Conservation (phyloP, 805 yeast species). For the Zygosaccharomyces bailii region DNA sequence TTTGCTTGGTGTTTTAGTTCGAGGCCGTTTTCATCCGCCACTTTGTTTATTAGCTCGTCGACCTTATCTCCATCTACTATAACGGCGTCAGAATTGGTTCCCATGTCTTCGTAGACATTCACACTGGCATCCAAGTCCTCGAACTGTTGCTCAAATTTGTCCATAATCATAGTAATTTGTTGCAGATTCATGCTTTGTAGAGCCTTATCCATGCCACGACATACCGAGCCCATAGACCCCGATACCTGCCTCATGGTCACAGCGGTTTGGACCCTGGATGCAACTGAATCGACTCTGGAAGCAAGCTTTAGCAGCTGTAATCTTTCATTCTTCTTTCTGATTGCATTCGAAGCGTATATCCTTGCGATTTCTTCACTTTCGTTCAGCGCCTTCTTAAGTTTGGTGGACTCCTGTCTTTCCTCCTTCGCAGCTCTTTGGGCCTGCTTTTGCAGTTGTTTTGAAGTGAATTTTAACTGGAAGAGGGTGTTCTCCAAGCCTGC, state of each 20-base stretch:
- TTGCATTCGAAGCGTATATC: slow-evolving; percentile 93
- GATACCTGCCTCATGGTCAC: slow-evolving; percentile 96
- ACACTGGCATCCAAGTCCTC: slow-evolving; percentile 94
- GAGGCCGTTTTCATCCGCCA: slow-evolving; percentile 96
- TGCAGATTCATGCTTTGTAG: slow-evolving; percentile 94
- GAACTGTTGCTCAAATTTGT: slow-evolving; percentile 91
- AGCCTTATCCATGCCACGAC: slow-evolving; percentile 94
- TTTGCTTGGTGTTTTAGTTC: slow-evolving; percentile 82
- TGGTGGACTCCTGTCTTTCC: slow-evolving; percentile 79
- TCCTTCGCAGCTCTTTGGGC: slow-evolving; percentile 89
- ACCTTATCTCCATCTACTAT: slow-evolving; percentile 95
- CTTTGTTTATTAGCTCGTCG: slow-evolving; percentile 81
- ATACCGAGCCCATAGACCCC: slow-evolving; percentile 89
- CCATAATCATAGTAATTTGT: slow-evolving; percentile 91
- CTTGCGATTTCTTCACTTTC: slow-evolving; percentile 78
- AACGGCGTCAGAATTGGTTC: slow-evolving; percentile 81
- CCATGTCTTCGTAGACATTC: slow-evolving; percentile 86
- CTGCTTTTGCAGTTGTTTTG: slow-evolving; percentile 87
- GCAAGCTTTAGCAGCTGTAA: slow-evolving; percentile 77
- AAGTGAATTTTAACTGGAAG: slow-evolving; percentile 63
- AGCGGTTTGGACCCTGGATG: slow-evolving; percentile 94
- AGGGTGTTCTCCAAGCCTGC: slow-evolving; percentile 36
- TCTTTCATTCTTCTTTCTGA: slow-evolving; percentile 84
- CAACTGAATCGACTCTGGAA: slow-evolving; percentile 91
- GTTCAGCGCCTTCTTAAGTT: slow-evolving; percentile 62